Evolutionary conservation across 2,329 filamentous ascomycete species (phyloP), one percentile per base, ranked within the genome.

Genomic region (Colletotrichum theobromicola): DNA sequence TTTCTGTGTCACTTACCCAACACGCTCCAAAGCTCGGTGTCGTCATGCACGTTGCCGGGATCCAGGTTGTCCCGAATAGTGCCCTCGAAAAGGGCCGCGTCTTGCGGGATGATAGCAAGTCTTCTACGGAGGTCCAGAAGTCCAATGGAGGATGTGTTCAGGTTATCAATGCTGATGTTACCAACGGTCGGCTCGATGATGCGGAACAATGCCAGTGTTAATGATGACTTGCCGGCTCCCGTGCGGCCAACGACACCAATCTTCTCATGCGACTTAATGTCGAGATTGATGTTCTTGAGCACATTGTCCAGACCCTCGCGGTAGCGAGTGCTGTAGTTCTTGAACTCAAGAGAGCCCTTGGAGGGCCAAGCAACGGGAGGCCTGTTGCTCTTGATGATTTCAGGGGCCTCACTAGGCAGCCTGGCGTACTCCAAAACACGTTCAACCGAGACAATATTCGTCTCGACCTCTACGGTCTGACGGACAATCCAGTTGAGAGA

Each of bases 401-500:
- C 97, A 9, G 96, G 95, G 65, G 97, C 96, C 86, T 99, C 97
- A 83, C 94, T 97, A 30, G 96, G 96, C 76, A 99, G 90, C 65
- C 91, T 90, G 72, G 96, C 95, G 85, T 99, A 99, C 84, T 99
- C 97, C 64, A 99, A 92, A 62, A 99, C 96, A 81, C 97, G 94
- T 89, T 99, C 97, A 46, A 99, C 97, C 12, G 96, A 98, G 60
- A 99, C 96, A 81, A 99, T 99, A 85, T 99, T 99, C n/a, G 96
- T 98, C 88, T 99, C 97, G n/a, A 99, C 97, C 84, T 99, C 97
- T 37, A 99, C 97, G 0, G 96, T 98, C 85, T 99, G 97, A 74
- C 97, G 93, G 66, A 99, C 97, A 81, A 99, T 98, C 97, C 97
- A 99, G 87, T 98, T 99, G 80, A 99, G 90, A 42, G 96, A 98